phyloP scores from a whole-genome alignment of 805 yeast species.

The Torulaspora gathmanii region DNA sequence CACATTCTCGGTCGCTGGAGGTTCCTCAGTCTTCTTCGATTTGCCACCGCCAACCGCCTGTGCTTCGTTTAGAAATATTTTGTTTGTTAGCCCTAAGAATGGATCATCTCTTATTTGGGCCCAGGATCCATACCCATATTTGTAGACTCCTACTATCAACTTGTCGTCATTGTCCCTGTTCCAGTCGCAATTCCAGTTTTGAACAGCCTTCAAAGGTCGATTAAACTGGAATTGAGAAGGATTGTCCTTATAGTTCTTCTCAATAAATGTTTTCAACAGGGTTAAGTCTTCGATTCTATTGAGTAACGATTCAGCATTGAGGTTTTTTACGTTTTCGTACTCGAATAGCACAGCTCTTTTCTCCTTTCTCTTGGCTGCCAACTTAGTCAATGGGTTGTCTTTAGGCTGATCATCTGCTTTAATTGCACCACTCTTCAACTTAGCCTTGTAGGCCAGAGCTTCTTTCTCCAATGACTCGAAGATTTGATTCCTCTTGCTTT shows the following conservation, averaged over 20 bases:
- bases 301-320: conserved; percentile 84
- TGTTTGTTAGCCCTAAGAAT: conserved; percentile 75
- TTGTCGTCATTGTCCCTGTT: conserved; percentile 74
- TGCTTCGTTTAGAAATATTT: conserved; percentile 61
- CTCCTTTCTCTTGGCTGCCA: conserved; percentile 69
- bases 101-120: conserved; percentile 93
- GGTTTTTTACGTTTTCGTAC: conserved; percentile 76
- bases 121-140: conserved; percentile 98
- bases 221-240: conserved; percentile 58
- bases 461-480: conserved; percentile 56
- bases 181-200: conserved; percentile 93
- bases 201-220: conserved; percentile 68
- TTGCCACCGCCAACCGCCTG: conserved; percentile 14
- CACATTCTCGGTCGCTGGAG: background rate
- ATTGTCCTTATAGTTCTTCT: conserved; percentile 48
- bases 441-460: conserved; percentile 52
- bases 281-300: conserved; percentile 83
- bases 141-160: conserved; percentile 78
- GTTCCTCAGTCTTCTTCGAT: conserved; percentile 6
- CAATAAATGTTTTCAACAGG: conserved; percentile 50
- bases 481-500: conserved; percentile 51
- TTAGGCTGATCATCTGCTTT: conserved; percentile 32
- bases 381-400: conserved; percentile 46
- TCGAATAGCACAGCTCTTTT: conserved; percentile 87
- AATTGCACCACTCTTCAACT: conserved; percentile 37